Evolutionary conservation across 345 rosid species (phyloP).

Genomic region (Excoecaria agallocha): DNA sequence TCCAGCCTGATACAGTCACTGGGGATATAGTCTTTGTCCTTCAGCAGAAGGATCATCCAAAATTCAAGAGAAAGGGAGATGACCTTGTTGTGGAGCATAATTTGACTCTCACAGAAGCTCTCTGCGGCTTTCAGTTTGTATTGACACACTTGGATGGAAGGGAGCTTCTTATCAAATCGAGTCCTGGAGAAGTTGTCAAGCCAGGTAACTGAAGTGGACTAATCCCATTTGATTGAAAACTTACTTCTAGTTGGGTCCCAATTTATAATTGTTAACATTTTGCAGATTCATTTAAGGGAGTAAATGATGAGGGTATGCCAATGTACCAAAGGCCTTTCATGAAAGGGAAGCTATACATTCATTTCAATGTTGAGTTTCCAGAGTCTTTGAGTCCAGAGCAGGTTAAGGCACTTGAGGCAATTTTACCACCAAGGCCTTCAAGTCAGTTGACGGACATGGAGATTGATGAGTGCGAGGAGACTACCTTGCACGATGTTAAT

Average conservation of each 20-base stretch:
- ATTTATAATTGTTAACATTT: background rate
- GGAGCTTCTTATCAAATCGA: conserved; percentile 71
- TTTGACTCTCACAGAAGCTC: conserved; percentile 62
- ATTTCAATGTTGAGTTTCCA: conserved; percentile 60
- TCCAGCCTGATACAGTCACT: conserved; percentile 62
- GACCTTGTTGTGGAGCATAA: conserved; percentile 75
- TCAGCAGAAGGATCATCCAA: conserved; percentile 67
- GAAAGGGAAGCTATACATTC: conserved; percentile 63
- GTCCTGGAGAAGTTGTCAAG: conserved; percentile 69
- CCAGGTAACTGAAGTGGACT: conserved; percentile 38
- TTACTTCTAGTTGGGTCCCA: background rate
- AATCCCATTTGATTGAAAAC: background rate
- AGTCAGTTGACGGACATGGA: conserved; percentile 51
- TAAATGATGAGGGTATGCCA: conserved; percentile 37
- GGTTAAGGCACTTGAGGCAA: conserved; percentile 46
- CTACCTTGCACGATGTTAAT: conserved; percentile 64
- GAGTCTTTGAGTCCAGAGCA: conserved; percentile 52
- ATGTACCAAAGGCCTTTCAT: conserved; percentile 52
- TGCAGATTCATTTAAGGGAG: conserved; percentile 32
- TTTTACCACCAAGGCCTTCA: conserved; percentile 44
- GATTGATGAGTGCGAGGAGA: conserved; percentile 68
- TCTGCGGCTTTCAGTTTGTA: conserved; percentile 67
- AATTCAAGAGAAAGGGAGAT: conserved; percentile 70
- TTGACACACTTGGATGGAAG: conserved; percentile 69
- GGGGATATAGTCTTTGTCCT: conserved; percentile 54